Conservation (phyloP, 257 asterid genomes). For the Plectranthus barbatus region DNA sequence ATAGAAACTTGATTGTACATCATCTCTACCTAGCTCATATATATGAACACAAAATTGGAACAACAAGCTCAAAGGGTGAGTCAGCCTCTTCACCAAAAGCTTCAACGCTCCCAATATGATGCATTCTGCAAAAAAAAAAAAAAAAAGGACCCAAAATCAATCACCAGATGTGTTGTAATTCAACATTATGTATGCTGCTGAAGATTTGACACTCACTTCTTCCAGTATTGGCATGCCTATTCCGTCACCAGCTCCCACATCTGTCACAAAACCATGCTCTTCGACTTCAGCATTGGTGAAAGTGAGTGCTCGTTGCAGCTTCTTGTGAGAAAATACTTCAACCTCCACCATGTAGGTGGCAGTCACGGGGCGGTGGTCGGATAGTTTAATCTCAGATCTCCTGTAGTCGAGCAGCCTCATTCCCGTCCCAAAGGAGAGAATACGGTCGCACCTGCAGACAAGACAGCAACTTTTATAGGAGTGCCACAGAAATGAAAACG, state of each 20-base stretch:
- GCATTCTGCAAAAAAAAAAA: conserved; percentile 36
- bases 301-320: conserved; percentile 82
- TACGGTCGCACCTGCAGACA: conserved; percentile 83
- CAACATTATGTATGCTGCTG: no score
- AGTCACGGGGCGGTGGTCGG: conserved; percentile 93
- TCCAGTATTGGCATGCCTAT: conserved; percentile 21
- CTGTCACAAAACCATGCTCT: conserved; percentile 38
- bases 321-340: conserved; percentile 77
- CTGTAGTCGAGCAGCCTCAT: conserved; percentile 55
- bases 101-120: conserved; percentile 34
- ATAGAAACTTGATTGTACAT: no score
- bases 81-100: neutral
- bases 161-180: neutral
- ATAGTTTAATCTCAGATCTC: conserved; percentile 62
- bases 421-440: conserved; percentile 78
- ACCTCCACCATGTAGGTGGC: conserved; percentile 73
- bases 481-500: no score
- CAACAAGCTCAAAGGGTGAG: neutral
- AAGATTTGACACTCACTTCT: no score
- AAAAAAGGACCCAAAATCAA: no score
- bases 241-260: conserved; percentile 20
- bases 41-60: neutral
- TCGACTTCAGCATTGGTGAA: conserved; percentile 88
- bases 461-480: no score
- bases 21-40: no score